A percentile compares a stretch with the other conserved stretches of the same genome.
These are phyloP conservation scores for Collybiopsis confluens DNA, from an alignment of 768 basidiomycete genomes.

Conservation along the genomic window DNA sequence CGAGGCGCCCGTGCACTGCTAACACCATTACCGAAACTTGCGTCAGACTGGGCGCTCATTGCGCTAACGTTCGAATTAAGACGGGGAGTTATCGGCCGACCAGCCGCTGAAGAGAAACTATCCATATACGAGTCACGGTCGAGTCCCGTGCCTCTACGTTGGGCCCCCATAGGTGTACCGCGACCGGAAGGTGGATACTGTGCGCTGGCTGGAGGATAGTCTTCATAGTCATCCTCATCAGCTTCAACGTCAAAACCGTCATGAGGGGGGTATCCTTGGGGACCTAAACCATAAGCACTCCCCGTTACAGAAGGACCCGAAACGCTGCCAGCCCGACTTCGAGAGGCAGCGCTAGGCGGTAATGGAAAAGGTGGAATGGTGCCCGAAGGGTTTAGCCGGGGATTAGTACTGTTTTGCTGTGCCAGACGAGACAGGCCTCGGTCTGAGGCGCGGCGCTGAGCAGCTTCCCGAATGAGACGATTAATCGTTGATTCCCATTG, in stretches of 20 bases:
- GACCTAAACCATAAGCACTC: slow-evolving; percentile 25
- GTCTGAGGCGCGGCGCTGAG: slow-evolving; percentile 66
- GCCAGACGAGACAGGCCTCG: slow-evolving; percentile 53
- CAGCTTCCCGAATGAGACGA: slow-evolving; percentile 76
- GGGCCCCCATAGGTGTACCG: slow-evolving; percentile 67
- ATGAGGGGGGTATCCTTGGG: slow-evolving; percentile 54
- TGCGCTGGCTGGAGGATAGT: slow-evolving; percentile 51
- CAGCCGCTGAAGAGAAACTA: slow-evolving; percentile 34
- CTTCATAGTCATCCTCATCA: slow-evolving; percentile 74
- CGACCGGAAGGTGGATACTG: slow-evolving; percentile 53
- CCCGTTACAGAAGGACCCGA: not conserved
- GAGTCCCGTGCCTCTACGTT: slow-evolving; percentile 53
- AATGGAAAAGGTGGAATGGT: slow-evolving; percentile 6
- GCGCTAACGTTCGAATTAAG: slow-evolving; percentile 33
- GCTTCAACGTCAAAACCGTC: slow-evolving; percentile 72
- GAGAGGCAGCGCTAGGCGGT: not conserved
- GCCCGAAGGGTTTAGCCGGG: slow-evolving; percentile 12
- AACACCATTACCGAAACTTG: slow-evolving; percentile 30
- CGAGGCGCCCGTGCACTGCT: slow-evolving; percentile 24
- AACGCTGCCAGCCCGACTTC: slow-evolving; percentile 6
- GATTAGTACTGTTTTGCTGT: slow-evolving; percentile 45
- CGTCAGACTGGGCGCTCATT: slow-evolving; percentile 43
- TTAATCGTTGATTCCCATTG: slow-evolving; percentile 92
- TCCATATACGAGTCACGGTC: slow-evolving; percentile 64
- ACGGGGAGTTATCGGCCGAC: slow-evolving; percentile 43